Percentiles rank a stretch among this genome's conserved stretches.
Evolutionary conservation across 31 red algal species (phyloP).

Genomic region (Endocladia muricata): DNA sequence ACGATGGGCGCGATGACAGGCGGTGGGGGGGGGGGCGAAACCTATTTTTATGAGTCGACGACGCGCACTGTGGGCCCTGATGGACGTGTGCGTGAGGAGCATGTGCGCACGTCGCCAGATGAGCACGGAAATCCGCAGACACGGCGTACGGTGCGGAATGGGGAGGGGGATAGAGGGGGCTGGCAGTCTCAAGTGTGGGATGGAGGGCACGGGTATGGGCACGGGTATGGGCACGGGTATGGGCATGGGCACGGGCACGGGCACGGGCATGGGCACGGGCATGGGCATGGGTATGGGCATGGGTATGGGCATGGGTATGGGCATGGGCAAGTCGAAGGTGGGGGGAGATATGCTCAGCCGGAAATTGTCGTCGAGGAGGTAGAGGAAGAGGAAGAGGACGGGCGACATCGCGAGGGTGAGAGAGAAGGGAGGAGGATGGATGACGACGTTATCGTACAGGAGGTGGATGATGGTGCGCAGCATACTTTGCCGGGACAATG

Average conservation of each 20-base stretch:
- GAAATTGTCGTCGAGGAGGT: conserved; percentile 1
- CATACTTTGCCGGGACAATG: too few relatives aligned
- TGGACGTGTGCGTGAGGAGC: conserved; percentile 44
- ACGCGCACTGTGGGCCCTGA: conserved; percentile 49
- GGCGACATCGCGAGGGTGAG: too few relatives aligned
- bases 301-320: too few relatives aligned
- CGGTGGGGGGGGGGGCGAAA: background rate
- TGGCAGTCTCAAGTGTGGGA: background rate
- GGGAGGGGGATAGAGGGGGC: background rate
- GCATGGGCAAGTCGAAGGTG: background rate
- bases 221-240: too few relatives aligned
- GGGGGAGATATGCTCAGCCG: too few relatives aligned
- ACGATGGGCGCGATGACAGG: background rate
- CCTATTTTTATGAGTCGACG: conserved; percentile 45
- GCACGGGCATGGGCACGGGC: too few relatives aligned
- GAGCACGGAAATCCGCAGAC: conserved; percentile 35
- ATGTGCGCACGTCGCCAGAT: conserved; percentile 37
- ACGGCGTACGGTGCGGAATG: conserved; percentile 26
- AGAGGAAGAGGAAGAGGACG: background rate
- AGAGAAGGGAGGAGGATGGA: background rate
- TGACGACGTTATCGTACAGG: conserved; percentile 23
- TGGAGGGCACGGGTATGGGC: background rate
- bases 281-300: too few relatives aligned
- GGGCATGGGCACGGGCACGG: too few relatives aligned
- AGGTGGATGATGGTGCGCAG: conserved; percentile 26